Conservation (phyloP, 345 rosid genomes). For the Populus simonii region DNA sequence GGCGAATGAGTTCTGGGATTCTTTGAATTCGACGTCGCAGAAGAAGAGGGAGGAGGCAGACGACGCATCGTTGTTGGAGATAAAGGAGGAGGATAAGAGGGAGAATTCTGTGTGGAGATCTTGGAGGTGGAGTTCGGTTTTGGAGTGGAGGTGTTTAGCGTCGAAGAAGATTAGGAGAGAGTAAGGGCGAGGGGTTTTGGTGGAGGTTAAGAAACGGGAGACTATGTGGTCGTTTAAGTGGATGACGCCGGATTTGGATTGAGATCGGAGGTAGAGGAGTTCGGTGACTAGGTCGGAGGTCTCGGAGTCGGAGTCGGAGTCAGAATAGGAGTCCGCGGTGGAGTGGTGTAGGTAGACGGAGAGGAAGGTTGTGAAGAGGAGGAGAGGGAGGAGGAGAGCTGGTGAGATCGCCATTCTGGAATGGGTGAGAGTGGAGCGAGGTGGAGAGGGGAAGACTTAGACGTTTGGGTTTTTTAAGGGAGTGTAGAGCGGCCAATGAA, state of each 20-base stretch:
- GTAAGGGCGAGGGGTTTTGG: slow-evolving; percentile 69
- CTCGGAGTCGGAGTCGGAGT: slow-evolving; percentile 25
- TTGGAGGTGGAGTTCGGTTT: slow-evolving; percentile 67
- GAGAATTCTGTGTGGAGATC: slow-evolving; percentile 67
- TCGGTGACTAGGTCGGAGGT: slow-evolving; percentile 49
- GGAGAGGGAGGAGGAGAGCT: neutral
- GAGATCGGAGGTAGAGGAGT: slow-evolving; percentile 63
- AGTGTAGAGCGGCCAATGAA: neutral
- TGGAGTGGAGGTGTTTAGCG: slow-evolving; percentile 62
- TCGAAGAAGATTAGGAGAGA: slow-evolving; percentile 82
- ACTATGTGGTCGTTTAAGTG: slow-evolving; percentile 73
- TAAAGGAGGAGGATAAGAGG: slow-evolving; percentile 66
- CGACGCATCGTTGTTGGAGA: slow-evolving; percentile 58
- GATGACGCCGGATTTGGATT: slow-evolving; percentile 62
- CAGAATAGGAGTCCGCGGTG: slow-evolving; percentile 32
- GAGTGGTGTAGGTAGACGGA: slow-evolving; percentile 4
- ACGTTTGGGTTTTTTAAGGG: no score
- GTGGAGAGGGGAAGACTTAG: no score
- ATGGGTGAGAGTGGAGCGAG: no score
- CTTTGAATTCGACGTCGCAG: slow-evolving; percentile 73
- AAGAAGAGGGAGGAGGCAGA: slow-evolving; percentile 56
- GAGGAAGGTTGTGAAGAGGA: slow-evolving; percentile 28
- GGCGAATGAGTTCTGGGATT: slow-evolving; percentile 59
- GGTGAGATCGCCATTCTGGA: slow-evolving; percentile 17
- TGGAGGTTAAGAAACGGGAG: slow-evolving; percentile 70